phyloP scores from a whole-genome alignment of 1,284 basidiomycete genomes.

The Ganoderma leucocontextum region DNA sequence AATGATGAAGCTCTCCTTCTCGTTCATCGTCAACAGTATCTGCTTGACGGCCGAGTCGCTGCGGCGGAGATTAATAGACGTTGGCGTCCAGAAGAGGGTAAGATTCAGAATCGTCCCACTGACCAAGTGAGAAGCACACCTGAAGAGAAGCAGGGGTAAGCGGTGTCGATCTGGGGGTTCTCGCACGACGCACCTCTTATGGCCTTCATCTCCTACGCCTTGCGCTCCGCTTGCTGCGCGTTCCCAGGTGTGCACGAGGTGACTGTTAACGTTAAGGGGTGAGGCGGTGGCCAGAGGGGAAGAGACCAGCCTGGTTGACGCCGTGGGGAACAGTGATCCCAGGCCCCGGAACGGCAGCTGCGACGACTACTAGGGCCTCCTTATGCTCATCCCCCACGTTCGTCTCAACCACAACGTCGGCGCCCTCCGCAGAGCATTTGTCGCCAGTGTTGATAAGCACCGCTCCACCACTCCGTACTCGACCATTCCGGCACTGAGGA shows the following conservation, averaged over 20 bases:
- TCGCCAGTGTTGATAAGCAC: not conserved
- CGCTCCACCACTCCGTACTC: constrained; percentile 4
- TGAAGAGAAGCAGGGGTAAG: constrained; percentile 39
- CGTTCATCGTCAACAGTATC: constrained; percentile 85
- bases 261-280: not conserved
- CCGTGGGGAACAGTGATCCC: constrained; percentile 14
- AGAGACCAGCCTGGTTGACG: constrained; percentile 7
- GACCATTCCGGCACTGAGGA: constrained; percentile 9
- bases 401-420: constrained; percentile 10
- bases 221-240: not conserved
- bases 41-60: constrained; percentile 91
- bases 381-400: constrained; percentile 31
- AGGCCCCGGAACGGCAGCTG: constrained; percentile 9
- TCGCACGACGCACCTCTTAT: constrained; percentile 60
- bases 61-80: constrained; percentile 72
- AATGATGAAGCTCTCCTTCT: constrained; percentile 60
- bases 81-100: constrained; percentile 9
- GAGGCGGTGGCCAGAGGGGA: not conserved
- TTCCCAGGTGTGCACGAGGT: constrained; percentile 4
- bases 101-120: constrained; percentile 34
- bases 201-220: constrained; percentile 56
- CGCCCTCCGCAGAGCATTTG: not conserved
- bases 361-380: not conserved
- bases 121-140: constrained; percentile 82
- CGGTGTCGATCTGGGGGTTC: constrained; percentile 10